These are phyloP conservation scores for Penicillium sp. DNA, from an alignment of 2,329 filamentous ascomycete species.

Conservation along the genomic window DNA sequence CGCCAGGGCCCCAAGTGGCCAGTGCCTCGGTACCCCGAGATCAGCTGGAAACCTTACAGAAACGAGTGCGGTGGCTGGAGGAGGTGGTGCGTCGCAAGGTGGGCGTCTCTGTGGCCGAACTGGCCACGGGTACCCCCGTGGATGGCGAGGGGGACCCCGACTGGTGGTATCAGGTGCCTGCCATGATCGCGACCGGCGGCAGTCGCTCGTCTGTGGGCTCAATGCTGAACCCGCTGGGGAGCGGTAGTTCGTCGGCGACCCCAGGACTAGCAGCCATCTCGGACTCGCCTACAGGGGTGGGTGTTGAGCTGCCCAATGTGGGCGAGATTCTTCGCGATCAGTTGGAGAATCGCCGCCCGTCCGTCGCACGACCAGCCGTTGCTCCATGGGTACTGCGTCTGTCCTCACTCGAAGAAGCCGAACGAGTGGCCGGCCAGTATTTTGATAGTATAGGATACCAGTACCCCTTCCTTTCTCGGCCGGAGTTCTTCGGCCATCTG, in stretches of 20 bases:
- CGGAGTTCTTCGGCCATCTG: constrained; percentile 42
- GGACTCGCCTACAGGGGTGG: constrained; percentile 33
- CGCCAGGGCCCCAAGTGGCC: constrained; percentile 46
- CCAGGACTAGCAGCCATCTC: constrained; percentile 23
- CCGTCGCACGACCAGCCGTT: constrained; percentile 41
- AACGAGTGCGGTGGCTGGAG: constrained; percentile 48
- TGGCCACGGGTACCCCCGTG: constrained; percentile 41
- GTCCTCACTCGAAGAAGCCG: constrained; percentile 44
- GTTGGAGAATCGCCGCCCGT: constrained; percentile 45
- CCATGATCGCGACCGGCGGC: constrained; percentile 40
- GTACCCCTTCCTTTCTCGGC: constrained; percentile 46
- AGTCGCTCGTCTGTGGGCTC: constrained; percentile 30
- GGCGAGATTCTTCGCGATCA: constrained; percentile 50
- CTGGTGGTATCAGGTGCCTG: constrained; percentile 49
- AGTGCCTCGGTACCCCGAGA: constrained; percentile 47
- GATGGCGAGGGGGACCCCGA: constrained; percentile 44
- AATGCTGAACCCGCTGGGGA: constrained; percentile 30
- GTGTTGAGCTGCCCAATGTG: constrained; percentile 45
- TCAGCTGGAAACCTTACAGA: constrained; percentile 48
- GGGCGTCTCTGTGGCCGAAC: constrained; percentile 41
- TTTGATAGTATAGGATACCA: constrained; percentile 49
- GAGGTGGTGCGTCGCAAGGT: constrained; percentile 45
- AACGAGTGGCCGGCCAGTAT: constrained; percentile 41
- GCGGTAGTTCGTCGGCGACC: constrained; percentile 28
- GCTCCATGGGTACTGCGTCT: constrained; percentile 43